These are phyloP conservation scores for Gossypium australe DNA, from an alignment of 345 rosid species.

Conservation along the genomic window DNA sequence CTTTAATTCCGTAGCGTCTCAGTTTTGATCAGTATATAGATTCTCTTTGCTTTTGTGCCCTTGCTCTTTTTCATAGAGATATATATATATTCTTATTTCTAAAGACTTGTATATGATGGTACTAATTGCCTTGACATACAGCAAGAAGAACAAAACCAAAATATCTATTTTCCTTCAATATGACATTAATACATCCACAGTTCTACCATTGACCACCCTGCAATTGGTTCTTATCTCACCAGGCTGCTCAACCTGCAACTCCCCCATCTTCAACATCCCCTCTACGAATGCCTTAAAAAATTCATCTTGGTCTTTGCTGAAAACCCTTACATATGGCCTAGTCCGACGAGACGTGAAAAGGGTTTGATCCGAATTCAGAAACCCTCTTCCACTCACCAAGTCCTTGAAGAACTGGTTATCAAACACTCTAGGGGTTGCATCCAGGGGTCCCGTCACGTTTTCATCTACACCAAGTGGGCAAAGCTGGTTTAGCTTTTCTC, in stretches of 20 bases:
- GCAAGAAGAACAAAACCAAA: no score
- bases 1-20: neutral
- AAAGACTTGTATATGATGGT: no score
- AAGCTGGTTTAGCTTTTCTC: slow-evolving; percentile 49
- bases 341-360: slow-evolving; percentile 51
- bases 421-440: slow-evolving; percentile 60
- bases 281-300: slow-evolving; percentile 65
- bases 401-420: slow-evolving; percentile 84
- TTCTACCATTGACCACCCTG: slow-evolving; percentile 46
- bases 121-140: no score
- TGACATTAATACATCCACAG: slow-evolving; percentile 23
- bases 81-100: no score
- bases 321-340: slow-evolving; percentile 43
- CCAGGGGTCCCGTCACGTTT: slow-evolving; percentile 66
- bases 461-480: slow-evolving; percentile 71
- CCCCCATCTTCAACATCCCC: slow-evolving; percentile 89
- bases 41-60: neutral
- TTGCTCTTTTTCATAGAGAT: neutral
- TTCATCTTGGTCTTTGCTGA: slow-evolving; percentile 41
- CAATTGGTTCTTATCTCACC: slow-evolving; percentile 75
- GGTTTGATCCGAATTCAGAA: slow-evolving; percentile 85
- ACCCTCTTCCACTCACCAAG: slow-evolving; percentile 75
- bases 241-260: slow-evolving; percentile 56
- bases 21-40: neutral
- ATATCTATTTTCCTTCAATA: slow-evolving; percentile 15